Evolutionary conservation across 768 basidiomycete genomes (phyloP).

Genomic region (Xerocomus brunneocitrinus): DNA sequence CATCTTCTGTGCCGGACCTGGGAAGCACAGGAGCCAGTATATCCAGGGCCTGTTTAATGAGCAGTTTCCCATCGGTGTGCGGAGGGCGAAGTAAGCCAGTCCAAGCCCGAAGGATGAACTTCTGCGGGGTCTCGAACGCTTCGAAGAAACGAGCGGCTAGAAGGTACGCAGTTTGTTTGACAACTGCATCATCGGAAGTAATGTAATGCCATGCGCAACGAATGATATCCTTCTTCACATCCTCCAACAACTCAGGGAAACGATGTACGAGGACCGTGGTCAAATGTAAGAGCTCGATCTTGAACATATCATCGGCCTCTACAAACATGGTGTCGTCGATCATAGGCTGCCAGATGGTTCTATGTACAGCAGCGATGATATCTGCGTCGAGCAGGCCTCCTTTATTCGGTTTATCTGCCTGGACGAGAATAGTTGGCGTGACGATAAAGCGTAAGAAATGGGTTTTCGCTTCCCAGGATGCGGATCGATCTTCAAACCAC

Average conservation of each 20-base stretch:
- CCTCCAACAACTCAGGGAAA: conserved; percentile 73
- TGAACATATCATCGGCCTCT: conserved; percentile 76
- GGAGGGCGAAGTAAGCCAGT: conserved; percentile 80
- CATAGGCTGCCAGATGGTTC: conserved; percentile 78
- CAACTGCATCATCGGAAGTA: conserved; percentile 78
- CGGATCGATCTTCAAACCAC: conserved; percentile 67
- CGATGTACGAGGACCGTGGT: conserved; percentile 85
- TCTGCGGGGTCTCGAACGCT: conserved; percentile 81
- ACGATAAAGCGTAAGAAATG: conserved; percentile 77
- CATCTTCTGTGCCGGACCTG: conserved; percentile 50
- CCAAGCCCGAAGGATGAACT: conserved; percentile 91
- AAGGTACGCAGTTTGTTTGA: conserved; percentile 90
- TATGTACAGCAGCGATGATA: conserved; percentile 66
- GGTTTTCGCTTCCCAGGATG: conserved; percentile 73
- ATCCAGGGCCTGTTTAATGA: conserved; percentile 82
- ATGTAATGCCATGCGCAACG: conserved; percentile 91
- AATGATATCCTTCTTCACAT: conserved; percentile 87
- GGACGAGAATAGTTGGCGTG: conserved; percentile 79
- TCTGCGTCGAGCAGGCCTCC: conserved; percentile 66
- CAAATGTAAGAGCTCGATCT: conserved; percentile 86
- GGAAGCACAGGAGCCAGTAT: conserved; percentile 82
- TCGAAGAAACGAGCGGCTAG: conserved; percentile 90
- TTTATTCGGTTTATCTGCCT: conserved; percentile 55
- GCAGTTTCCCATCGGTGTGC: conserved; percentile 68
- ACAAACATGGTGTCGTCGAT: conserved; percentile 48